Conservation (phyloP, 441 rosid species). For the Euphorbia celastroides region DNA sequence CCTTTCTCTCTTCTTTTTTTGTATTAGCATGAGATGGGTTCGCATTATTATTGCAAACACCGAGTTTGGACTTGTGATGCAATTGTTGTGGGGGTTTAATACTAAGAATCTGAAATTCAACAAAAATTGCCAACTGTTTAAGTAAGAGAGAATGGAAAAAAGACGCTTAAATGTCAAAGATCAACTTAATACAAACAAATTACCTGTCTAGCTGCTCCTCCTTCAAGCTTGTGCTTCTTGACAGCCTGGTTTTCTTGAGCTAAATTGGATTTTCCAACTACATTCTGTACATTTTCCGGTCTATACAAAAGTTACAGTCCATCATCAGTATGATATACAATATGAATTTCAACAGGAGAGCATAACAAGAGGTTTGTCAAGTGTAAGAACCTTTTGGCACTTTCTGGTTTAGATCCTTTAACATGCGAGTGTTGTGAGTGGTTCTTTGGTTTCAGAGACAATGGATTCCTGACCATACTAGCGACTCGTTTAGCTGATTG, state of each 20-base stretch:
- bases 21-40: constrained; percentile 37
- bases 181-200: neutral
- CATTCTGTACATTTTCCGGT: constrained; percentile 25
- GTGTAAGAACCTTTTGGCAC: constrained; percentile 34
- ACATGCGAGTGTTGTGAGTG: constrained; percentile 48
- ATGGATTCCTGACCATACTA: constrained; percentile 50
- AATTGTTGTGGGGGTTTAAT: constrained; percentile 58
- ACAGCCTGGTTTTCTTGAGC: constrained; percentile 90
- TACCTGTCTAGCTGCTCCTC: constrained; percentile 88
- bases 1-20: constrained; percentile 80
- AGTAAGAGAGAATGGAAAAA: neutral
- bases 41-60: constrained; percentile 42
- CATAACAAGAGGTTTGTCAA: constrained; percentile 3
- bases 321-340: neutral
- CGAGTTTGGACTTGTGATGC: constrained; percentile 78
- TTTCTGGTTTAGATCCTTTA: constrained; percentile 37
- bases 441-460: constrained; percentile 43
- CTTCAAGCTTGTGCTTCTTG: constrained; percentile 92
- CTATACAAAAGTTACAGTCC: constrained; percentile 22
- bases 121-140: constrained; percentile 5
- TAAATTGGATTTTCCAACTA: constrained; percentile 41
- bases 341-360: neutral
- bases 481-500: constrained; percentile 60
- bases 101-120: constrained; percentile 63
- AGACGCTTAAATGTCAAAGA: neutral